These are phyloP conservation scores for Nidularia pulvinata DNA, from an alignment of 768 basidiomycete genomes.

Conservation along the genomic window DNA sequence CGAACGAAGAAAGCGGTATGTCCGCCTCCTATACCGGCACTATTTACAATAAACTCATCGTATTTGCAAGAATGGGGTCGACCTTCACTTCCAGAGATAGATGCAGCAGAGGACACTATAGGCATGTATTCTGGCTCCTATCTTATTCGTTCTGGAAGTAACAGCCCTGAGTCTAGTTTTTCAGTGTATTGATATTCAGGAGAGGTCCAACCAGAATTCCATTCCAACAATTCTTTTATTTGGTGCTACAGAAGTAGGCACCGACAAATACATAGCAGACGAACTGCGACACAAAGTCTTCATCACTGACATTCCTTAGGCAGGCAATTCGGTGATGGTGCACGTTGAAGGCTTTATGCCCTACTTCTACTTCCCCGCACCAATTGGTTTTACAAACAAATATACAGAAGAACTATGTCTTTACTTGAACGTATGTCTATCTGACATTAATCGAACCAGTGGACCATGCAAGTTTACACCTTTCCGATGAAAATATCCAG, in stretches of 20 bases:
- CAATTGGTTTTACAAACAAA: slow-evolving; percentile 66
- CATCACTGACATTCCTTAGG: slow-evolving; percentile 30
- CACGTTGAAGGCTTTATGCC: slow-evolving; percentile 80
- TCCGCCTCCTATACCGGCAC: neutral
- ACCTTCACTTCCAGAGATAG: neutral
- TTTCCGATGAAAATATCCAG: too few relatives aligned
- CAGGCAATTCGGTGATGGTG: slow-evolving; percentile 85
- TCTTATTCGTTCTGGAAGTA: neutral
- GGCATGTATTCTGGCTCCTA: slow-evolving; percentile 4
- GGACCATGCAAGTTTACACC: slow-evolving; percentile 65
- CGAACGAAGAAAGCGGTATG: neutral
- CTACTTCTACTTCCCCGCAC: slow-evolving; percentile 89
- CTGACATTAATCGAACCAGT: slow-evolving; percentile 1
- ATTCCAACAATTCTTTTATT: slow-evolving; percentile 20
- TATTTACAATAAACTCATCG: neutral
- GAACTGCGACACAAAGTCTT: neutral
- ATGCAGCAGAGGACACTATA: too few relatives aligned
- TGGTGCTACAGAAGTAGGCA: slow-evolving; percentile 19
- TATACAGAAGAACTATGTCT: slow-evolving; percentile 63
- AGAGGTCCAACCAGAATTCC: slow-evolving; percentile 5
- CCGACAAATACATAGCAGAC: neutral
- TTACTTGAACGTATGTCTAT: slow-evolving; percentile 67
- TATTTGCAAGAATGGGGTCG: neutral
- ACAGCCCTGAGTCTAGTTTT: slow-evolving; percentile 13
- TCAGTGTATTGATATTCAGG: slow-evolving; percentile 21